Base-by-base conservation (phyloP, 179 eudicot species). In the Dionaea muscipula region DNA sequence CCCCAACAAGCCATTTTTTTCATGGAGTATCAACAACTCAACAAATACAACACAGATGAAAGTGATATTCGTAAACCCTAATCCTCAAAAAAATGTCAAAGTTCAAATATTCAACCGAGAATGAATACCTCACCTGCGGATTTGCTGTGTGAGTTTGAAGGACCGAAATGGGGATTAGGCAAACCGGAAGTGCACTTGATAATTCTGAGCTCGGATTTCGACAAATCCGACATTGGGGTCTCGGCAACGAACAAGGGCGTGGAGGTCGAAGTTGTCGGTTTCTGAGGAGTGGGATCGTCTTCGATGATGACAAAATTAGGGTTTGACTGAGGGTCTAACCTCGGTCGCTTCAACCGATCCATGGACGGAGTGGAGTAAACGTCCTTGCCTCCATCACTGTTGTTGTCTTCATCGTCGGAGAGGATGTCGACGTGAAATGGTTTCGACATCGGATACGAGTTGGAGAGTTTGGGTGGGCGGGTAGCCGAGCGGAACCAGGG, bases 241-340 rank as follows among this genome's bases (percentile, higher is more conserved):
- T 65, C 69, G 25, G 69, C 47, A 23, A 65, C 64, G 47, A 52
- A 23, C 13, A 40, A 59, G n/a, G 54, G 69, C 20, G 59, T 52
- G 19, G 72, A 68, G 19, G 72, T 28, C 12, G 71, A 54, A 2
- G 47, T 10, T 36, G 18, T 26, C 13, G 23, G 35, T 37, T 65
- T 65, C 19, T n/a, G 59, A 25, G 81, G 81, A 28, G 79, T 63
- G 1, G 78, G 75, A 36, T 75, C 81, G 38, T 81, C 87, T n/a
- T 73, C 87, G 53, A 78, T 47, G 8, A 65, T 56, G 19, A 64
- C 43, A 9, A 50, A 43, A 2, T 27, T 58, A 52, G 69, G 59
- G 58, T 40, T 51, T 31, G 20, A 51, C 18, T 53, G 62, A 23
- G 56, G 26, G 15, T 43, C 26, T 17, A 23, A 44, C 45, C 35